Evolutionary conservation across 169 alveolate species (phyloP).

Genomic region (Plasmodium blacklocki): DNA sequence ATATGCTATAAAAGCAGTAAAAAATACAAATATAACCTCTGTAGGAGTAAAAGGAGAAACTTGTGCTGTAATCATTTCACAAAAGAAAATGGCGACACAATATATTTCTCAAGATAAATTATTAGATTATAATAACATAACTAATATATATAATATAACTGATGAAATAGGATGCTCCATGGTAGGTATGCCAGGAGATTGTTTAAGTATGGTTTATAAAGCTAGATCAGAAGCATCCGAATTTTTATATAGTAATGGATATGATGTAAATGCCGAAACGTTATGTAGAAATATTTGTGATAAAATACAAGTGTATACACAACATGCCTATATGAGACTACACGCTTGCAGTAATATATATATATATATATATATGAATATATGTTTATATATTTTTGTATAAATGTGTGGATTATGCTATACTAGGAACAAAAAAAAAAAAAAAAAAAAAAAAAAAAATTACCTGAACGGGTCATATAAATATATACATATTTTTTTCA

Average conservation of each 20-base stretch:
- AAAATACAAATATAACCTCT: constrained; percentile 94
- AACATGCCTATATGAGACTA: constrained; percentile 96
- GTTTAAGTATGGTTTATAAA: constrained; percentile 89
- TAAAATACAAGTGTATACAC: constrained; percentile 95
- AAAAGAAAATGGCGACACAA: constrained; percentile 94
- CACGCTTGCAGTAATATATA: constrained; percentile 91
- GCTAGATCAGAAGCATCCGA: constrained; percentile 93
- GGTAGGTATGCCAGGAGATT: constrained; percentile 91
- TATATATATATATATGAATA: neutral
- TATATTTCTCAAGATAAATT: constrained; percentile 88
- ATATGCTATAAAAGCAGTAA: constrained; percentile 98
- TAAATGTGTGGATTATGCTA: no score
- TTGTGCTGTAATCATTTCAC: constrained; percentile 95
- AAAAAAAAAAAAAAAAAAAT: constrained; percentile 38
- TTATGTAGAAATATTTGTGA: constrained; percentile 94
- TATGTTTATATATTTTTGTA: neutral
- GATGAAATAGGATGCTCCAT: constrained; percentile 86
- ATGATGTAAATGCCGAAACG: constrained; percentile 93
- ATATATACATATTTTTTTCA: neutral
- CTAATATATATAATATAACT: constrained; percentile 86
- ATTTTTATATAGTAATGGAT: constrained; percentile 92
- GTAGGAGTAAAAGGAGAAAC: constrained; percentile 97
- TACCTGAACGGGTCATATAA: constrained; percentile 27
- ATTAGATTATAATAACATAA: constrained; percentile 84
- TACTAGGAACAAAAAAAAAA: neutral